Base-by-base conservation (phyloP, 2,329 filamentous ascomycete species). In the Furcasterigmium furcatum region DNA sequence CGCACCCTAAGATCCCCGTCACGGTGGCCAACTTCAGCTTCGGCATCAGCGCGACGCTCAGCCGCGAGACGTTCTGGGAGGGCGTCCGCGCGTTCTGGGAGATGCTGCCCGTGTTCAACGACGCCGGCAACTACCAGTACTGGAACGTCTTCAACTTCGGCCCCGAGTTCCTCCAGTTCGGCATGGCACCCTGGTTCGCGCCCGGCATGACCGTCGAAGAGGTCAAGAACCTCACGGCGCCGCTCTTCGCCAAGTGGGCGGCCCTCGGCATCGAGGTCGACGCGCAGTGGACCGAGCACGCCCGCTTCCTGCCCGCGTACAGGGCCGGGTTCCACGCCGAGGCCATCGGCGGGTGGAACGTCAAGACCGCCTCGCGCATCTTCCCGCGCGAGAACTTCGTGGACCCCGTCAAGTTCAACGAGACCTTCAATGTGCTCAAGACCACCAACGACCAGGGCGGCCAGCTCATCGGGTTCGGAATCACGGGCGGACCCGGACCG, bases 1-100 rank as follows among this genome's bases (percentile, higher is more conserved):
- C 72, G 2, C 67, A 80, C 53, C 59, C 65, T 1, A 70, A 74
- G 46, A 57, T 57, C 3, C 58, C 61, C 0, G 65, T 73, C 4
- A 64, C 68, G 1, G 75, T 70, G 3, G 65, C 71, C 2, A 70
- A 63, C 5, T 55, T 80, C 5, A 61, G 58, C 1, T 74, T 79
- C 44, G 18, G 46, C 4, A 38, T 22, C 9, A 46, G 48, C 9
- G 40, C 14, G 3, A 49, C 46, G 22, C 47, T 60, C 27, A 53
- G 51, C 7, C 49, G 54, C 9, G 52, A 57, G 1, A 47, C 51
- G 4, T 54, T 55, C 46, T 66, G 45, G 65, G 63, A 42, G 42
- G 60, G 34, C 20, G 55, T 48, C 38, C 52, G 51, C 1, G 54
- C 39, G 1, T 58, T 57, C 36, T 57, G 54, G 52, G 51, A 54